Percentiles rank a stretch among this genome's conserved stretches.
phyloP scores from a whole-genome alignment of 148 eudicot species.

The Heliamphora exappendiculata region DNA sequence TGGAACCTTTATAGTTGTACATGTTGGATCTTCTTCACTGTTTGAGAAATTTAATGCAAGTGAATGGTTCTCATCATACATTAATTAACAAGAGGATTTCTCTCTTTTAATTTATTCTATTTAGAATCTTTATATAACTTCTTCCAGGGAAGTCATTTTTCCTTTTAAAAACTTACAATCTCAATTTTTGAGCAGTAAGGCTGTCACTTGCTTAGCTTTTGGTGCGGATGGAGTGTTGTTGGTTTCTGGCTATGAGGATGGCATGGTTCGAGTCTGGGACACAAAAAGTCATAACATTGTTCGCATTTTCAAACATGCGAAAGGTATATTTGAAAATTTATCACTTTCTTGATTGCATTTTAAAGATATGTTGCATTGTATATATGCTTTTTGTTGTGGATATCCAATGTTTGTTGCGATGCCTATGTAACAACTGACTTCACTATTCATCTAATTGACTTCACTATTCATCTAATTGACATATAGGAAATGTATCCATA shows the following conservation, averaged over 20 bases:
- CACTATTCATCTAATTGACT: background rate
- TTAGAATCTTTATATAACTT: too few relatives aligned
- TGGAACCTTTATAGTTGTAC: background rate
- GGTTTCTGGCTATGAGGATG: slow-evolving; percentile 87
- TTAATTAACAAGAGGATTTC: background rate
- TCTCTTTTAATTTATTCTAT: background rate
- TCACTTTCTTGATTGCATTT: background rate
- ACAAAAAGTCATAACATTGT: slow-evolving; percentile 55
- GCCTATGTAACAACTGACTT: background rate
- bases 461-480: background rate
- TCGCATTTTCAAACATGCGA: slow-evolving; percentile 69
- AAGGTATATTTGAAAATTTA: slow-evolving; percentile 56
- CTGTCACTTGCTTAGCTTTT: slow-evolving; percentile 67
- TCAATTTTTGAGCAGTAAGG: slow-evolving; percentile 51
- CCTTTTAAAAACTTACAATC: background rate
- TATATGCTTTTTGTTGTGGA: background rate
- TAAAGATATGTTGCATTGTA: background rate
- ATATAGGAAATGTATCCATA: too few relatives aligned
- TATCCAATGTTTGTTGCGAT: background rate
- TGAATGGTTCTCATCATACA: background rate
- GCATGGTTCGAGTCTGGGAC: slow-evolving; percentile 86
- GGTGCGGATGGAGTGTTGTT: slow-evolving; percentile 61
- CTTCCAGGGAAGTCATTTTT: background rate
- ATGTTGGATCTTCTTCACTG: background rate
- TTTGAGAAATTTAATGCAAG: background rate